Base-by-base conservation (phyloP, 805 yeast species). In the Schizosaccharomyces japonicus region DNA sequence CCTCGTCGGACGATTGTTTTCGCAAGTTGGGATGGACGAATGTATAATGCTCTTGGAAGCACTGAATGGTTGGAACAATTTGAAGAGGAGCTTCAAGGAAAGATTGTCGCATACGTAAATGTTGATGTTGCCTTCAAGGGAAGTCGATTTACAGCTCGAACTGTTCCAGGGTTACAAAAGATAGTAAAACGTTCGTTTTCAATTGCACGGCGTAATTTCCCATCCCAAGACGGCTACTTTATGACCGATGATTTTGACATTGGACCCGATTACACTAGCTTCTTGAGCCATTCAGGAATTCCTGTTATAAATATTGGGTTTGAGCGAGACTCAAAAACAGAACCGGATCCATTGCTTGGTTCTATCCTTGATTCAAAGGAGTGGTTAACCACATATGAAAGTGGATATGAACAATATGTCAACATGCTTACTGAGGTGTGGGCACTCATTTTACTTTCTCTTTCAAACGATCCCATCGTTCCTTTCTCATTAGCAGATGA, bases 1-100 rank as follows among this genome's bases (percentile, higher is more conserved):
- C 92, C 92, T 8, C 58, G 71, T 47, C 65, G 90, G 55, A 72
- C 84, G 0, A 75, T 82, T 23, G 66, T 72, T 48, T 65, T 82
- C 44, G 77, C 78, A 0, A 74, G 80, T 27, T 82, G 84, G 84
- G 93, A 82, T 60, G 92, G 81, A 31, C 84, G 76, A 53, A 82
- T 76, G 56, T 71, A 71, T 52, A 87, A 80, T 0, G 62, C 75
- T 48, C 53, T 81, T 28, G 94, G 94, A 1, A 74, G 84, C 0
- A 76, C 90, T 0, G 90, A 81, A 55, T 79, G 69, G 63, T 83
- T 77, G 4, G 87, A 80, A 58, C 73, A 72, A 48, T 64, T 71
- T 49, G 68, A 67, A 2, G 56, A 63, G 25, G 55, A 56, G 28
- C 59, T 80, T 31, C 63, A 66, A 44, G 65, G 63, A 34, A 66